phyloP scores from a whole-genome alignment of 2,329 filamentous ascomycete species.

The Rhinocladiella mackenziei region DNA sequence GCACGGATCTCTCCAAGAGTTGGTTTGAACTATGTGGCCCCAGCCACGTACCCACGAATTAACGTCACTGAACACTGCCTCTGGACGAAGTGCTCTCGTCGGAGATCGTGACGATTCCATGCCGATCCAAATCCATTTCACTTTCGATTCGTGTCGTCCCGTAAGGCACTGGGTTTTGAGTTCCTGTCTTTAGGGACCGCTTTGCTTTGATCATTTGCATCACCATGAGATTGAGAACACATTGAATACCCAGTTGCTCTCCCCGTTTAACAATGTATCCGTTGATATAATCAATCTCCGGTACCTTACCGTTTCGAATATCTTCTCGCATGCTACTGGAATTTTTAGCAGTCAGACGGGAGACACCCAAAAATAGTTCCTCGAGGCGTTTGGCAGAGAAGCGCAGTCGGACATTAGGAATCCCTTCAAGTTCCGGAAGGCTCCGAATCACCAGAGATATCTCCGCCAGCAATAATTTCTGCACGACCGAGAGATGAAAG shows the following conservation, averaged over 20 bases:
- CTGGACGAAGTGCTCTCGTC: constrained; percentile 17
- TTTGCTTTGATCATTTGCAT: constrained; percentile 69
- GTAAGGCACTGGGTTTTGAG: constrained; percentile 9
- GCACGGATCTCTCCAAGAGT: neutral
- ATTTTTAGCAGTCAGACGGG: constrained; percentile 53
- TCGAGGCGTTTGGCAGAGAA: constrained; percentile 61
- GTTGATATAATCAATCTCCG: constrained; percentile 81
- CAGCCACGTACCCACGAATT: constrained; percentile 4
- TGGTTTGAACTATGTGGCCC: neutral
- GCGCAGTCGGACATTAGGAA: constrained; percentile 57
- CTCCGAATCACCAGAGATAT: constrained; percentile 65
- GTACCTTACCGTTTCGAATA: constrained; percentile 57
- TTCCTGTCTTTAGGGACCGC: constrained; percentile 19
- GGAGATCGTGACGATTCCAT: constrained; percentile 13
- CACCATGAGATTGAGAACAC: constrained; percentile 69
- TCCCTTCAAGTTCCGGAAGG: constrained; percentile 68
- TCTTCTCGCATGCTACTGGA: constrained; percentile 66
- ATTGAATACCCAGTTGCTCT: constrained; percentile 66
- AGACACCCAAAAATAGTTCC: constrained; percentile 54
- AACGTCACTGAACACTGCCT: constrained; percentile 8
- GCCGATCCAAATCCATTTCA: constrained; percentile 8
- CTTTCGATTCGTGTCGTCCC: constrained; percentile 12
- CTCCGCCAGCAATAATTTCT: constrained; percentile 70
- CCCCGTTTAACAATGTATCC: constrained; percentile 79
- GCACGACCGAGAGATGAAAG: constrained; percentile 59